phyloP scores from a whole-genome alignment of 176 grass and related monocot genomes.

The Eremochloa ophiuroides region DNA sequence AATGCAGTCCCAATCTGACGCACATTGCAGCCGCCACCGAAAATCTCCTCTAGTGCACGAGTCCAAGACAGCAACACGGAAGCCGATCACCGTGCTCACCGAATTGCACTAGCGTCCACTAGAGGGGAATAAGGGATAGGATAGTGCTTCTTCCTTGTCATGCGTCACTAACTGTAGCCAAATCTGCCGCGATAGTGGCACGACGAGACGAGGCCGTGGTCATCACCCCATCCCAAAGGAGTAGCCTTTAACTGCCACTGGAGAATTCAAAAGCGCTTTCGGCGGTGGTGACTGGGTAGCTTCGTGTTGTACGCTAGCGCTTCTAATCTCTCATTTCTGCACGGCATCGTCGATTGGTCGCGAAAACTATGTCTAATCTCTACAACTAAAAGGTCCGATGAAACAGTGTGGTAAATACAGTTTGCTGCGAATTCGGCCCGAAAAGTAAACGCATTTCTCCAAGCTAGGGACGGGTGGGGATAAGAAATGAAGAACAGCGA shows the following conservation, averaged over 20 bases:
- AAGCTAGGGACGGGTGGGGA: background rate
- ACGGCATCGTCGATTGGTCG: background rate
- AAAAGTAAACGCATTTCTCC: background rate
- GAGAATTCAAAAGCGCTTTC: background rate
- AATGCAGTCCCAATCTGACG: constrained; percentile 19
- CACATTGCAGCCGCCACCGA: constrained; percentile 11
- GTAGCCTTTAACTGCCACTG: background rate
- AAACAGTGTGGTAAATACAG: background rate
- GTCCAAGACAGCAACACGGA: background rate
- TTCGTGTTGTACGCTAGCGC: background rate
- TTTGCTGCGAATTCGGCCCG: background rate
- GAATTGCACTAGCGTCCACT: constrained; percentile 25
- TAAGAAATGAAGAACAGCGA: background rate
- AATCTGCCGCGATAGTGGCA: constrained; percentile 10
- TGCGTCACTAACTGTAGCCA: background rate
- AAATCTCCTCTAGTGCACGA: background rate
- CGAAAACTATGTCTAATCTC: background rate
- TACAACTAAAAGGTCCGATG: background rate
- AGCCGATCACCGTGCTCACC: background rate
- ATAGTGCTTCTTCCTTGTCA: background rate
- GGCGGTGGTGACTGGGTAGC: constrained; percentile 6
- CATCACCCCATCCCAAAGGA: constrained; percentile 16
- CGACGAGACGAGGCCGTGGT: background rate
- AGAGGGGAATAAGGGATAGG: background rate
- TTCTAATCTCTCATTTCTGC: background rate